These are phyloP conservation scores for Xanthoconium separans DNA, from an alignment of 1,284 basidiomycete genomes.

Conservation along the genomic window DNA sequence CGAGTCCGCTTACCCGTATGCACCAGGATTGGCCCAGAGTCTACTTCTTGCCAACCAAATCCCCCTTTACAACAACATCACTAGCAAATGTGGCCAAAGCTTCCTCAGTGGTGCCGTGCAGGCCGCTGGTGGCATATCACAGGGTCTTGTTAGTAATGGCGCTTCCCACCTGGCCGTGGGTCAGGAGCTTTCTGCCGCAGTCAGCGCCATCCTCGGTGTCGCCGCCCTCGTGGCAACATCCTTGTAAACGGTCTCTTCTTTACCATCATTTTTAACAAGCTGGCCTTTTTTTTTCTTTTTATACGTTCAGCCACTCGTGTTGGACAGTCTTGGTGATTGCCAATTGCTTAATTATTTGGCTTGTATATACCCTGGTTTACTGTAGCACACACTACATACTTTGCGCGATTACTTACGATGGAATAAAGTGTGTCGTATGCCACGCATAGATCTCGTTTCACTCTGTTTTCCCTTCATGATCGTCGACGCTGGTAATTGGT, in stretches of 20 bases:
- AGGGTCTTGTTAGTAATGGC: constrained; percentile 33
- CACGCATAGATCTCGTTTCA: constrained; percentile 7
- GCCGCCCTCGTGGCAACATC: constrained; percentile 24
- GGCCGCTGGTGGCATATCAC: constrained; percentile 62
- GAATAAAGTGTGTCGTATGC: neutral
- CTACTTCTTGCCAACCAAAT: constrained; percentile 66
- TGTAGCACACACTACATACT: constrained; percentile 4
- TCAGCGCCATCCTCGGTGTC: constrained; percentile 27
- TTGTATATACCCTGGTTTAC: constrained; percentile 21
- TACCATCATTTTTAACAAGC: constrained; percentile 22
- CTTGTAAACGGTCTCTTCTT: constrained; percentile 12
- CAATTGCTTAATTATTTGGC: constrained; percentile 13
- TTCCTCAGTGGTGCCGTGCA: constrained; percentile 66
- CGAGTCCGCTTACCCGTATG: constrained; percentile 71
- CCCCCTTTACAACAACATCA: constrained; percentile 62
- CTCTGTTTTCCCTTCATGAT: constrained; percentile 5
- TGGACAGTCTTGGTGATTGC: constrained; percentile 9
- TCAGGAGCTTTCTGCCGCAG: constrained; percentile 25
- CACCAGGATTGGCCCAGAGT: constrained; percentile 65
- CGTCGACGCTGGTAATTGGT: constrained; percentile 3
- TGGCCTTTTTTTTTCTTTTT: constrained; percentile 23
- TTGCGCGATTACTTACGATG: neutral
- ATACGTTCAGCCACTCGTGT: constrained; percentile 12
- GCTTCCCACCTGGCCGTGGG: constrained; percentile 26
- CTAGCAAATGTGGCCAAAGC: constrained; percentile 52